Evolutionary conservation across 139 green algal genomes (phyloP), one percentile per base, ranked within the genome.

Genomic region (Dunaliella primolecta): DNA sequence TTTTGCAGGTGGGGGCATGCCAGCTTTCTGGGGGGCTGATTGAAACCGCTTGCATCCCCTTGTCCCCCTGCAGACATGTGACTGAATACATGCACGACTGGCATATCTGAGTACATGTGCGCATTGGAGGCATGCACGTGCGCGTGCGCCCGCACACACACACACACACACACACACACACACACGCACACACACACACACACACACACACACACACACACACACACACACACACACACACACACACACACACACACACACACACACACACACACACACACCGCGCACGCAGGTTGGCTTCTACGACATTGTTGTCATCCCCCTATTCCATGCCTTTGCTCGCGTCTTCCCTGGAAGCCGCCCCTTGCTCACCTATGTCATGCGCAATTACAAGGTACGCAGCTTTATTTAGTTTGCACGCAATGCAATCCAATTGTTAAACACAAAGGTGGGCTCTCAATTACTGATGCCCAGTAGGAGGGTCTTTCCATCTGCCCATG

Each of bases 311-410:
- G 80, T 78, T 27, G 87, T 87, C 21, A 88, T 91, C 29, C 87
- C 87, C 32, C 82, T 91, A 31, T 86, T 87, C 56, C 56, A 78
- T 55, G 55, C 36, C 64, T 89, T 82, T 72, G 78, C 80, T 2
- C 87, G 82, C 11, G 90, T 93, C 7, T 93, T 93, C 81, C 36
- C 83, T 35, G 83, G 83, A 78, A 85, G 79, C 78, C 86, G 88
- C 80, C 86, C 85, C n/a, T 83, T 93, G 80, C 84, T 93, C 32
- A 85, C 81, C 11, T 91, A 90, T 75, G 85, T 90, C 35, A 89
- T 92, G 89, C 87, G 87, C 78, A 92, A 92, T 78, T 92, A 92
- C 89, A 88, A 87, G 71, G 83, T 84, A 57, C 46, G 46, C 46
- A 15, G 7, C 46, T 64, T 7, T 15, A 64, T 64, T 64, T 7